Evolutionary conservation across 352 stramenopile genomes (phyloP), one percentile per base, ranked within the genome.

Genomic region (Aphanomyces astaci): DNA sequence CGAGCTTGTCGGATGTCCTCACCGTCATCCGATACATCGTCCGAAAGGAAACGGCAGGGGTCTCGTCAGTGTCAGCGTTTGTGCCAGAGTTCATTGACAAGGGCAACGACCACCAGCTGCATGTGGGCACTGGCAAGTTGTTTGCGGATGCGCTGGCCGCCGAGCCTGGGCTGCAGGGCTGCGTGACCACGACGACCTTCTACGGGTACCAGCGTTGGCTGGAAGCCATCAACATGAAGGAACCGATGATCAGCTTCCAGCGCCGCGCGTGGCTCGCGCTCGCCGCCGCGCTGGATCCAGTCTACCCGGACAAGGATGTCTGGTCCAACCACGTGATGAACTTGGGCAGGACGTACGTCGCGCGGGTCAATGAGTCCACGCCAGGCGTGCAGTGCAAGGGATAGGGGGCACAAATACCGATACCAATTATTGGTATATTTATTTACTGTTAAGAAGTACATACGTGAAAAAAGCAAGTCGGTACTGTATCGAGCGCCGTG

Each of bases 151-250:
- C 39, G 15, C 7, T 62, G 4, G 27, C 24, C 7, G 22, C 30
- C 4, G 32, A 51, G 3, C 17, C 43, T 3, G 5, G 49, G 9
- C 22, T 68, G 2, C 4, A 39, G 2, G 2, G 27, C 2, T 68
- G 62, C 51, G 48, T 53, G 27, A 36, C 43, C 15, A 24, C 4
- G 19, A 51, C 39, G 3, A 59, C 31, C 25, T 68, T 48, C 43
- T 59, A 46, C 4, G 62, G 62, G 27, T 68, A 68, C 30, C 43
- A 68, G 32, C 43, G 27, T 13, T 68, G 62, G 62, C 43, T 68
- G n/a, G n/a, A 56, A 22, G 28, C 62, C 0, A 27, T 36, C 13
- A 68, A 68, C 62, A 68, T 68, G 62, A 43, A 36, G n/a, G 62
- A 68, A 1, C 43, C 40, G 11, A 32, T 19, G 9, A 11, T 68